A percentile compares a stretch with the other conserved stretches of the same genome.
Conservation (phyloP, 495 filamentous ascomycete genomes). For the Amphirosellinia nigrospora region DNA sequence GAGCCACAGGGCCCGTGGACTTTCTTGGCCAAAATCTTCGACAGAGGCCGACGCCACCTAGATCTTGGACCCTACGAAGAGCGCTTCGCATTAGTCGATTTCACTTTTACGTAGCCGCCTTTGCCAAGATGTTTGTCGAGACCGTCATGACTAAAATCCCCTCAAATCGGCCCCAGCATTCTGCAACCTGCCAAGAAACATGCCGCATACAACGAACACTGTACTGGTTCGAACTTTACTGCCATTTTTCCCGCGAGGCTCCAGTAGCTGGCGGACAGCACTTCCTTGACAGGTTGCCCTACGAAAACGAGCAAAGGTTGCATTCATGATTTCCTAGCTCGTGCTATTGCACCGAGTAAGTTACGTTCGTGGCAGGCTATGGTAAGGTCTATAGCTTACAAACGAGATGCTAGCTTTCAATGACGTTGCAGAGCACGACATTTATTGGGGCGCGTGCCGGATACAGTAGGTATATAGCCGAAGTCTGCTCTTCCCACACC, state of each 20-base stretch:
- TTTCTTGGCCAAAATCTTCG: background rate
- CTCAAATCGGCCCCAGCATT: background rate
- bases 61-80: background rate
- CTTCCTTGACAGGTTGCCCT: background rate
- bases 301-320: constrained; percentile 1
- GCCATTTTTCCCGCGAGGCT: constrained; percentile 18
- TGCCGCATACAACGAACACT: constrained; percentile 23
- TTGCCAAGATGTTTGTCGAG: background rate
- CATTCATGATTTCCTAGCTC: constrained; percentile 10
- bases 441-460: constrained; percentile 19
- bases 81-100: constrained; percentile 1
- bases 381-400: background rate
- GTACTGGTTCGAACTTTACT: constrained; percentile 28
- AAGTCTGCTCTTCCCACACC: background rate
- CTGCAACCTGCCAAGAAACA: constrained; percentile 12
- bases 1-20: background rate
- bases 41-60: background rate
- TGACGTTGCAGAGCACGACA: constrained; percentile 27
- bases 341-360: background rate
- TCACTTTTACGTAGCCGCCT: background rate
- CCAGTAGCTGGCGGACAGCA: background rate
- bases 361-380: background rate
- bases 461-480: constrained; percentile 12
- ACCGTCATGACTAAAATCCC: background rate
- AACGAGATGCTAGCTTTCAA: constrained; percentile 27